A percentile compares a stretch with the other conserved stretches of the same genome.
Evolutionary conservation across 768 basidiomycete genomes (phyloP).

Genomic region (Crucibulum laeve): DNA sequence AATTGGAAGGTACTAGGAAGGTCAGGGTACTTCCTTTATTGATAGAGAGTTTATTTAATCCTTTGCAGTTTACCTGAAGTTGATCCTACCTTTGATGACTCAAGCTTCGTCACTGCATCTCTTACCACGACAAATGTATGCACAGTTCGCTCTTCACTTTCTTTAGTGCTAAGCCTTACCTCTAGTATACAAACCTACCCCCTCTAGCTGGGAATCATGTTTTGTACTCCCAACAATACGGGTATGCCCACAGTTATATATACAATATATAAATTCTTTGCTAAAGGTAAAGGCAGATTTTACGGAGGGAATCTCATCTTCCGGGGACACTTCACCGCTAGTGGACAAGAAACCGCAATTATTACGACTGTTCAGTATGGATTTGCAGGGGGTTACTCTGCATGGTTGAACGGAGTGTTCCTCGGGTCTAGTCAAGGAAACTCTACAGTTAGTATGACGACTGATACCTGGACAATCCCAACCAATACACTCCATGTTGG

Average conservation of each 20-base stretch:
- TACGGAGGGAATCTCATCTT: slow-evolving; percentile 50
- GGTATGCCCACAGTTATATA: slow-evolving; percentile 21
- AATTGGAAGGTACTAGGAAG: slow-evolving; percentile 47
- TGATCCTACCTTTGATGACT: slow-evolving; percentile 41
- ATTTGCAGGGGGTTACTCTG: slow-evolving; percentile 46
- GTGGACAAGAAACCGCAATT: slow-evolving; percentile 42
- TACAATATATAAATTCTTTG: neutral
- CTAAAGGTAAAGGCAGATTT: slow-evolving; percentile 24
- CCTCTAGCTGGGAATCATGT: slow-evolving; percentile 37
- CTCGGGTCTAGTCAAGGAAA: slow-evolving; percentile 44
- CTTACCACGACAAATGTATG: slow-evolving; percentile 41
- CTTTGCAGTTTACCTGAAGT: slow-evolving; percentile 44
- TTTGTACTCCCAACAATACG: slow-evolving; percentile 50
- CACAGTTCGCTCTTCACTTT: neutral
- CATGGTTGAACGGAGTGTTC: slow-evolving; percentile 45
- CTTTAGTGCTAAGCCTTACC: neutral
- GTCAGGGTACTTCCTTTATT: slow-evolving; percentile 13
- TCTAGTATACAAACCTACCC: slow-evolving; percentile 46
- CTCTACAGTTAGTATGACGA: slow-evolving; percentile 35
- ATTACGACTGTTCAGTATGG: slow-evolving; percentile 45
- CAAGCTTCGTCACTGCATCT: slow-evolving; percentile 36
- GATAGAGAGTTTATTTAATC: neutral
- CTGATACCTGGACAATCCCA: slow-evolving; percentile 37
- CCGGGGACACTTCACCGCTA: slow-evolving; percentile 49
- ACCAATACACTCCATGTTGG: slow-evolving; percentile 25